Evolutionary conservation across 768 basidiomycete genomes (phyloP).

Genomic region (Tylopilus sp.): DNA sequence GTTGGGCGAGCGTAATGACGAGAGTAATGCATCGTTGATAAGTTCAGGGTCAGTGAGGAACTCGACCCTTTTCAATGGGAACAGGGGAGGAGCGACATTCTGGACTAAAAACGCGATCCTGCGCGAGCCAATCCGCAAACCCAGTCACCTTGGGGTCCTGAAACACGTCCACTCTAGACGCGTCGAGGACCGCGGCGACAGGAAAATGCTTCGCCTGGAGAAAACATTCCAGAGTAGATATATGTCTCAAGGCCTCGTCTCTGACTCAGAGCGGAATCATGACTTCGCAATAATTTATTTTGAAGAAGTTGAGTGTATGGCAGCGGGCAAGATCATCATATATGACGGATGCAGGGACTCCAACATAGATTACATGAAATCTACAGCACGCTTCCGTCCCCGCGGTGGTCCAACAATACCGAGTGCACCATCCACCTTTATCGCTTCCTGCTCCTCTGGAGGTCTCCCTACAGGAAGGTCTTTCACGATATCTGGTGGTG

Average conservation of each 20-base stretch:
- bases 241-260: no score
- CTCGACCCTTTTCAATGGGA: no score
- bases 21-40: no score
- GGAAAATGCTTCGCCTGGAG: no score
- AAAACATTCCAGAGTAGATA: no score
- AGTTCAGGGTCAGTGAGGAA: no score
- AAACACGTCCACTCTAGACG: no score
- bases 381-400: conserved; percentile 68
- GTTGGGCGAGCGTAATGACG: no score
- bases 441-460: conserved; percentile 6
- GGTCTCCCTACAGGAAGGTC: conserved; percentile 22
- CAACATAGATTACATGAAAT: conserved; percentile 55
- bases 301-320: background rate
- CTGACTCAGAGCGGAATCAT: background rate
- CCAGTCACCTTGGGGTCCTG: no score
- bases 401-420: conserved; percentile 23
- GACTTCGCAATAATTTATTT: background rate
- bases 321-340: background rate
- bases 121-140: no score
- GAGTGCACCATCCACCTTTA: conserved; percentile 16
- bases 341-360: background rate
- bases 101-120: background rate
- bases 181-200: no score
- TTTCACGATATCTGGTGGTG: conserved; percentile 48
- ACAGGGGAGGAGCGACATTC: no score